Evolutionary conservation across 805 yeast species (phyloP).

Genomic region (Kazachstania bromeliacearum): DNA sequence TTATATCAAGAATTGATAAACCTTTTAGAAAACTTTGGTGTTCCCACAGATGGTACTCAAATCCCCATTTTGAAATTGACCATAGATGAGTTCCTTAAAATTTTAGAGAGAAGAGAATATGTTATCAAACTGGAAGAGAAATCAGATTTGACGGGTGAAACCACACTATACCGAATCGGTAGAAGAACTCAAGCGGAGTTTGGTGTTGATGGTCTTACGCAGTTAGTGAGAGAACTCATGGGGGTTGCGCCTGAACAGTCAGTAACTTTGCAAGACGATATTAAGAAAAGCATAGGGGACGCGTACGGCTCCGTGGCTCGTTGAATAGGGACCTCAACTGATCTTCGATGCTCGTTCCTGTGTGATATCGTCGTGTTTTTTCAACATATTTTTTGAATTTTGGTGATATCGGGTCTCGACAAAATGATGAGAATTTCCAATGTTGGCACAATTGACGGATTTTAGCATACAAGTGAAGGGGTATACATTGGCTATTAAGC

Average conservation of each 20-base stretch:
- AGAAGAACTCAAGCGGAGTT: constrained; percentile 24
- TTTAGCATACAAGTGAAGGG: background rate
- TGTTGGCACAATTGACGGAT: too few relatives aligned
- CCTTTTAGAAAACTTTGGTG: constrained; percentile 18
- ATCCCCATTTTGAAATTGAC: constrained; percentile 20
- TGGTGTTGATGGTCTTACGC: constrained; percentile 13
- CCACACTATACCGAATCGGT: constrained; percentile 19
- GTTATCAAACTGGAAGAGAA: constrained; percentile 16
- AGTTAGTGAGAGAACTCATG: constrained; percentile 15
- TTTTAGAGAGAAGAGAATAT: constrained; percentile 19
- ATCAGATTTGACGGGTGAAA: constrained; percentile 17
- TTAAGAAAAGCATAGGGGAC: constrained; percentile 20
- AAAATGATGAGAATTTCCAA: too few relatives aligned
- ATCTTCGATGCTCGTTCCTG: too few relatives aligned
- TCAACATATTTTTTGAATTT: background rate
- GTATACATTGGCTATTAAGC: too few relatives aligned
- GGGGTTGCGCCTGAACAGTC: constrained; percentile 12
- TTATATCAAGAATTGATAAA: constrained; percentile 19
- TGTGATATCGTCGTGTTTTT: background rate
- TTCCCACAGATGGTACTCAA: constrained; percentile 19
- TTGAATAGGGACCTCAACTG: too few relatives aligned
- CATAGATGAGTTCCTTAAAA: constrained; percentile 17
- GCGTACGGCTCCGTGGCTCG: constrained; percentile 13
- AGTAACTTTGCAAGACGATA: constrained; percentile 12
- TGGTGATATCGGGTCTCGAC: background rate